Evolutionary conservation across 495 filamentous ascomycete genomes (phyloP), one percentile per base, ranked within the genome.

Genomic region (Talaromyces wortmannii): DNA sequence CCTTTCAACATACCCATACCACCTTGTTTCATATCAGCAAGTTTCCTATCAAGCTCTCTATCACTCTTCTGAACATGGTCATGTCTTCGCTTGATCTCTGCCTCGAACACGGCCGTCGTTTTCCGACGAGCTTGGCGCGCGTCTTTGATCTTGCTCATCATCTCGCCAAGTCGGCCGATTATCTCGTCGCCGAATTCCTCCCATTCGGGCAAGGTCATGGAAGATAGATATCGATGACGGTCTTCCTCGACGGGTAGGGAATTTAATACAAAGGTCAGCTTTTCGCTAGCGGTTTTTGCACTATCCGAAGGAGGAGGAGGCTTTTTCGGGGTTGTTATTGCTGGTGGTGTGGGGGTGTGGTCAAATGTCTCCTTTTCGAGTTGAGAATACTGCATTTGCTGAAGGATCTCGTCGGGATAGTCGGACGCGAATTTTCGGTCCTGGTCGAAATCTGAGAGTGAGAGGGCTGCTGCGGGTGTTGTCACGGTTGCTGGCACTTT

Each of bases 141-240:
- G 0, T 81, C 73, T 55, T 81, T 88, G 62, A 92, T 78, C 59
- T 82, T 78, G 15, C 71, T 63, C 57, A 91, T 73, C 15, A 91
- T 65, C 7, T 77, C 73, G 6, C 73, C 72, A 60, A 94, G 92
- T 57, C 78, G 79, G 4, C 83, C 81, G 12, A 92, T 70, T 43
- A 96, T 82, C 75, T 87, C 84, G 57, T 96, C 89, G 7, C 91
- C 91, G 12, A 85, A 82, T 48, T 86, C 77, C 64, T 96, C 91
- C 87, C 91, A 94, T 64, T 92, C 86, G 29, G 79, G 72, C 18
- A 89, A 76, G 3, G 80, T 63, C 62, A 95, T 72, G 5, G 76
- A 77, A 8, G 77, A 69, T 58, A 91, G 84, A 66, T 90, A 89
- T 2, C 73, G 67, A 48, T 72, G 71, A 55, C 89, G 86, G 15